Conservation (phyloP, 2,329 filamentous ascomycete genomes). For the Fusarium multiceps region DNA sequence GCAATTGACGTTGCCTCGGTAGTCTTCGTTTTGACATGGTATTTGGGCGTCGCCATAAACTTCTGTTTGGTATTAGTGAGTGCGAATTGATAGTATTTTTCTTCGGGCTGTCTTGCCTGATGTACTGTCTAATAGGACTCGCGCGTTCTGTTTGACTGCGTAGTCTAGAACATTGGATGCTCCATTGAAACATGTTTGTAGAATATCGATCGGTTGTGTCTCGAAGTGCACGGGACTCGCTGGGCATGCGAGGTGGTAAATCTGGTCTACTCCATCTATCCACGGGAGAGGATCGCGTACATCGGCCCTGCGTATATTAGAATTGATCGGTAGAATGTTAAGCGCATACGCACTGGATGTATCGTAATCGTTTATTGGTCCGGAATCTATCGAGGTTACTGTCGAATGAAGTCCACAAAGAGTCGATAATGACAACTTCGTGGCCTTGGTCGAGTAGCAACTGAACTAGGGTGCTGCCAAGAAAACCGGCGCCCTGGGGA, state of each 20-base stretch:
- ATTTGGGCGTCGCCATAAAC: slow-evolving; percentile 35
- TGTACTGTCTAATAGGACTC: slow-evolving; percentile 31
- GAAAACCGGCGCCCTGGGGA: slow-evolving; percentile 33
- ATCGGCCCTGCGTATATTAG: slow-evolving; percentile 12
- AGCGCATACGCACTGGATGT: not conserved
- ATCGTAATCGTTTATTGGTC: slow-evolving; percentile 19
- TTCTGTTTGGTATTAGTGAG: not conserved
- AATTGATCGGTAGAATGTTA: fast-evolving
- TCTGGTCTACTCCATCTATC: slow-evolving; percentile 30
- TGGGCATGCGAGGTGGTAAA: slow-evolving; percentile 38
- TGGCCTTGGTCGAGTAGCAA: slow-evolving; percentile 24
- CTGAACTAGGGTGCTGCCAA: slow-evolving; percentile 34
- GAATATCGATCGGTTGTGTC: slow-evolving; percentile 31
- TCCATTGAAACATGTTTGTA: slow-evolving; percentile 38
- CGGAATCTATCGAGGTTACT: slow-evolving; percentile 19
- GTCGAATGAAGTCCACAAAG: slow-evolving; percentile 35
- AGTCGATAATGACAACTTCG: slow-evolving; percentile 33
- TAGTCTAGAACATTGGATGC: slow-evolving; percentile 33
- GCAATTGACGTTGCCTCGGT: slow-evolving; percentile 56
- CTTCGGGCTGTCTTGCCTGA: slow-evolving; percentile 6
- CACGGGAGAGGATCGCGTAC: slow-evolving; percentile 31
- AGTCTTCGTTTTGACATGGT: slow-evolving; percentile 39
- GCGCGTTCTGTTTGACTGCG: slow-evolving; percentile 31
- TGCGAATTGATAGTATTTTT: fast-evolving
- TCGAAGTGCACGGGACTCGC: slow-evolving; percentile 36